phyloP scores from a whole-genome alignment of 2,329 filamentous ascomycete genomes.

The Orbilia ellipsospora region DNA sequence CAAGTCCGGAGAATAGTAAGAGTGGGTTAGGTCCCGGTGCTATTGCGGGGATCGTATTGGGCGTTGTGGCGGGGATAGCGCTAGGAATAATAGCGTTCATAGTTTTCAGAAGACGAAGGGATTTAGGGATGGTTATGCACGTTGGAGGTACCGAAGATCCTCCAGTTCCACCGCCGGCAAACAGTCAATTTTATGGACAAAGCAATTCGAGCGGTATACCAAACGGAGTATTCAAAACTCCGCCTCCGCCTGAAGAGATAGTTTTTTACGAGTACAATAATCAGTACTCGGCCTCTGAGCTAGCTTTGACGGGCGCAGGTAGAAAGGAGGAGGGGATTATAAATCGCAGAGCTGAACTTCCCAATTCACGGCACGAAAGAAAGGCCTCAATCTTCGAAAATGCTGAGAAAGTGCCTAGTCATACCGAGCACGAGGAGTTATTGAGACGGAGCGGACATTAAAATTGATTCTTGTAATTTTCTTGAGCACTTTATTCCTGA shows the following conservation, averaged over 20 bases:
- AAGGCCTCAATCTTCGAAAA: conserved; percentile 35
- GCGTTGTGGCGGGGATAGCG: background rate
- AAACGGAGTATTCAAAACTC: conserved; percentile 3
- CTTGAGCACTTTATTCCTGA: too few relatives aligned
- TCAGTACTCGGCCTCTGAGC: conserved; percentile 11
- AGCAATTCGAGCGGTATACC: conserved; percentile 16
- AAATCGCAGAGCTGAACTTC: conserved; percentile 4
- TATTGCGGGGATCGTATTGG: conserved; percentile 41
- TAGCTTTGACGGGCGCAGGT: conserved; percentile 8
- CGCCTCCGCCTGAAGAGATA: background rate
- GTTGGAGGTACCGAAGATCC: conserved; percentile 18
- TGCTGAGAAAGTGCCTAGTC: conserved; percentile 22
- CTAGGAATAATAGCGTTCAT: conserved; percentile 35
- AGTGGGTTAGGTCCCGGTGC: conserved; percentile 30
- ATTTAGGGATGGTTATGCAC: conserved; percentile 14
- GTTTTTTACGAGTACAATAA: conserved; percentile 18
- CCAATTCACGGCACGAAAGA: conserved; percentile 1
- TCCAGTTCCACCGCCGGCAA: conserved; percentile 31
- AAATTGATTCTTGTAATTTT: too few relatives aligned
- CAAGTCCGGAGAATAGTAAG: background rate
- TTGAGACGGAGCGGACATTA: too few relatives aligned
- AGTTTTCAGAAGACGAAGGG: conserved; percentile 30
- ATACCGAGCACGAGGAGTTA: conserved; percentile 27
- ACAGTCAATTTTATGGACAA: conserved; percentile 13
- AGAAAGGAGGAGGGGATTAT: background rate